These are phyloP conservation scores for Lavandula angustifolia DNA, from an alignment of 257 asterid species.

Conservation along the genomic window DNA sequence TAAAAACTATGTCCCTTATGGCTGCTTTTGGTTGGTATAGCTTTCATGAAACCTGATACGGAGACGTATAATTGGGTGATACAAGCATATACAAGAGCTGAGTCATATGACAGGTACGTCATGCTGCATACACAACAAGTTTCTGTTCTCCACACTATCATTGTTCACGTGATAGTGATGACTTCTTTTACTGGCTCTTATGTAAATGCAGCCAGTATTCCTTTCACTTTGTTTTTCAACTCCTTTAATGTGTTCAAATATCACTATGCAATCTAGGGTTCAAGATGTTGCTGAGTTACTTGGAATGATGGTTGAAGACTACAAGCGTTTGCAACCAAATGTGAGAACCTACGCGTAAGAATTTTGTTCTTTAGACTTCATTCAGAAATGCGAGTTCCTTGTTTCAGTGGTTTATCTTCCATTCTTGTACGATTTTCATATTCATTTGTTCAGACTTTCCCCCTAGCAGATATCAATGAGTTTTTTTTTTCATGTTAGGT, in stretches of 20 bases:
- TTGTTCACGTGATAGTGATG: not conserved
- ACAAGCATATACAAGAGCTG: constrained; percentile 98
- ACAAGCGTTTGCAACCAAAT: constrained; percentile 94
- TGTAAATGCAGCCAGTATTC: not conserved
- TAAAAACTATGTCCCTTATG: constrained; percentile 29
- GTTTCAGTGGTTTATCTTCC: constrained; percentile 17
- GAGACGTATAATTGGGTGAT: constrained; percentile 99
- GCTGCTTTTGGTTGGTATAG: constrained; percentile 50
- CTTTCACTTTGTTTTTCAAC: constrained; percentile 28
- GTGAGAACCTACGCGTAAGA: constrained; percentile 98
- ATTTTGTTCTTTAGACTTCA: constrained; percentile 38
- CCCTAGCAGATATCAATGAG: constrained; percentile 13
- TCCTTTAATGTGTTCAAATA: constrained; percentile 30
- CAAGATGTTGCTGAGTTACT: constrained; percentile 98
- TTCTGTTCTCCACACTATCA: not conserved
- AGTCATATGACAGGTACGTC: constrained; percentile 86
- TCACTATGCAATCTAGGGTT: constrained; percentile 57
- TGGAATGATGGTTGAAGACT: constrained; percentile 98
- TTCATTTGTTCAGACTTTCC: constrained; percentile 19
- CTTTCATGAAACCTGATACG: constrained; percentile 88
- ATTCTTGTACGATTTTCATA: constrained; percentile 22
- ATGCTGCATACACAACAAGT: constrained; percentile 15
- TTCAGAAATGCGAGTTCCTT: constrained; percentile 34
- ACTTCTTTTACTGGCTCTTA: constrained; percentile 10
- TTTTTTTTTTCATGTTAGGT: constrained; percentile 16